Percentiles rank a stretch among this genome's conserved stretches.
Evolutionary conservation across 257 asterid genomes (phyloP).

Genomic region (Gynochthodes officinalis): DNA sequence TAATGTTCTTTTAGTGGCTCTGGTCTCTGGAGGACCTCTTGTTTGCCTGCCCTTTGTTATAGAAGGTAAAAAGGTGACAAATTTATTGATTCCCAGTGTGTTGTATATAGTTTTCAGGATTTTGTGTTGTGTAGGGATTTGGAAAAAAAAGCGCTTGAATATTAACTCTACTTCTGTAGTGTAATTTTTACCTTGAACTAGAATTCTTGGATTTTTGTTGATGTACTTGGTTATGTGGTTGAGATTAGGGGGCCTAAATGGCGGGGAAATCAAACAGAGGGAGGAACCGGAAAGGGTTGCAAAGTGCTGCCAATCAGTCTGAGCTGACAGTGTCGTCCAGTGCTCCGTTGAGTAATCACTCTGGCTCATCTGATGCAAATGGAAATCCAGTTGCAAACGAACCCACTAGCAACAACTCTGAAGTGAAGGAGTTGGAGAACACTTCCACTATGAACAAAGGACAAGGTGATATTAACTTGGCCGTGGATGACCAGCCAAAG

Average conservation of each 20-base stretch:
- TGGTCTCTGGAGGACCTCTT: neutral
- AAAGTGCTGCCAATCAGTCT: constrained; percentile 29
- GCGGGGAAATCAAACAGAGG: constrained; percentile 86
- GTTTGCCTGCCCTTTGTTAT: neutral
- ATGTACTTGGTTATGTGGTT: constrained; percentile 12
- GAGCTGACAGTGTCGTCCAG: constrained; percentile 41
- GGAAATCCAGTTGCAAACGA: constrained; percentile 42
- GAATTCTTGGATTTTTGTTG: neutral
- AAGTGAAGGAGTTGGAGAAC: constrained; percentile 41
- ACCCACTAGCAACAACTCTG: constrained; percentile 28
- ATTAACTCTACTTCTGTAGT: neutral
- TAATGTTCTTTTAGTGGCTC: neutral
- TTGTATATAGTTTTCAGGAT: neutral
- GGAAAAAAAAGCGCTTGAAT: neutral
- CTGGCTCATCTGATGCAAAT: constrained; percentile 38
- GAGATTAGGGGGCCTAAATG: constrained; percentile 45
- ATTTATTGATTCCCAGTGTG: neutral
- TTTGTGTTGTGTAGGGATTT: neutral
- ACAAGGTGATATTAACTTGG: constrained; percentile 45
- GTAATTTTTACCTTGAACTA: neutral
- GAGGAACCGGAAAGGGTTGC: constrained; percentile 66
- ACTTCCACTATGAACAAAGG: constrained; percentile 34
- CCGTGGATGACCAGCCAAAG: constrained; percentile 24
- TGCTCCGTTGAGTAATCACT: constrained; percentile 36
- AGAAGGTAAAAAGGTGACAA: neutral